Percentiles rank a stretch among this genome's conserved stretches.
Conservation (phyloP, 148 eudicot species). For the Drosera capensis region DNA sequence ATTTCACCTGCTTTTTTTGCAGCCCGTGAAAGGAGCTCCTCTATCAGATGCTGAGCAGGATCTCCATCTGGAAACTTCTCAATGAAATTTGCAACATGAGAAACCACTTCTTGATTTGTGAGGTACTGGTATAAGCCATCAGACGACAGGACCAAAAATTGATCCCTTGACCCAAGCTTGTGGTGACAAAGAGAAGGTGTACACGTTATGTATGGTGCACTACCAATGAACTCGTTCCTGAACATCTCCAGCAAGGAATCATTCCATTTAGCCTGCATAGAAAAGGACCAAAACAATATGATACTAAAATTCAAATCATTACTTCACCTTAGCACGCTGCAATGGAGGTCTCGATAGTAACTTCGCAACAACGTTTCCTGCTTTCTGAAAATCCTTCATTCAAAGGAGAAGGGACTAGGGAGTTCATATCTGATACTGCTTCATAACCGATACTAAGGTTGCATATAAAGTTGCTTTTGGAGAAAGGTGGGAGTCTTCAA, state of each 20-base stretch:
- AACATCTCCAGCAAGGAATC: constrained; percentile 87
- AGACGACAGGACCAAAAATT: constrained; percentile 91
- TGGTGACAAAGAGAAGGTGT: constrained; percentile 82
- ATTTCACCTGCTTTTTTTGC: constrained; percentile 96
- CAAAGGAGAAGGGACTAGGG: too few species aligned
- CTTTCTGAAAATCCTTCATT: too few species aligned
- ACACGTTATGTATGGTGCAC: constrained; percentile 78
- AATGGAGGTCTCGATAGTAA: too few species aligned
- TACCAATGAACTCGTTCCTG: constrained; percentile 90
- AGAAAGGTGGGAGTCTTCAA: too few species aligned
- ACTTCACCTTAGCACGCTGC: too few species aligned
- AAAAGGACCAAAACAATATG: constrained; percentile 11
- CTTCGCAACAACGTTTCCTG: too few species aligned
- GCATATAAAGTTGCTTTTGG: too few species aligned
- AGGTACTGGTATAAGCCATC: constrained; percentile 96
- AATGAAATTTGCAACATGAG: constrained; percentile 72
- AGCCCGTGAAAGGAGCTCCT: constrained; percentile 91
- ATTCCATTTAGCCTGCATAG: constrained; percentile 77
- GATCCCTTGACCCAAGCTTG: constrained; percentile 70
- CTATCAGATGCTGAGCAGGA: constrained; percentile 97
- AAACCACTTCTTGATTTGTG: constrained; percentile 90
- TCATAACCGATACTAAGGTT: too few species aligned
- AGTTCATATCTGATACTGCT: too few species aligned
- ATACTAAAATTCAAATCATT: too few species aligned
- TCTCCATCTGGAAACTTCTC: constrained; percentile 96